Conservation (phyloP, 108 stramenopile species). For the Cafeteria roenbergensis region DNA sequence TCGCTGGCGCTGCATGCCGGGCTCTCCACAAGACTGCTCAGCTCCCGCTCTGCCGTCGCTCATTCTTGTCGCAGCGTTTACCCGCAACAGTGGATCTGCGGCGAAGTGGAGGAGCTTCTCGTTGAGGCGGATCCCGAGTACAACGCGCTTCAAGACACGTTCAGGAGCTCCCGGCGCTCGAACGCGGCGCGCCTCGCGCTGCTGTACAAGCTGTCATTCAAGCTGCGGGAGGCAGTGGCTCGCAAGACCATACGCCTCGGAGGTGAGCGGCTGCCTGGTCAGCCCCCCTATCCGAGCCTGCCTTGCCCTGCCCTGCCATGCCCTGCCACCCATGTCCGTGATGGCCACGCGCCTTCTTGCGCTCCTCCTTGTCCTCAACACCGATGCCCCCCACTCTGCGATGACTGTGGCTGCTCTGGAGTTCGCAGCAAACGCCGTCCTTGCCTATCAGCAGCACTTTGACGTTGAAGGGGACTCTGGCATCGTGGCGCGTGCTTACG, state of each 20-base stretch:
- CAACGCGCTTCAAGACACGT: slow-evolving; percentile 60
- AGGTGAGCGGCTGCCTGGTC: too few relatives aligned
- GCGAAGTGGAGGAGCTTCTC: slow-evolving; percentile 87
- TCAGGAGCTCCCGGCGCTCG: slow-evolving; percentile 55
- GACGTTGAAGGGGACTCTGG: slow-evolving; percentile 94
- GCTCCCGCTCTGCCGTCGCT: too few relatives aligned
- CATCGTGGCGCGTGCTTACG: slow-evolving; percentile 79
- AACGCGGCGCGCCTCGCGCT: slow-evolving; percentile 79
- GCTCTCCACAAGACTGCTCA: too few relatives aligned
- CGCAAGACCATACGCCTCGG: too few relatives aligned
- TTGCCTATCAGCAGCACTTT: slow-evolving; percentile 72
- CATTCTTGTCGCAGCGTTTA: too few relatives aligned
- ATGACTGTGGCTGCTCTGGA: too few relatives aligned
- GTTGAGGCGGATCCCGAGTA: slow-evolving; percentile 94
- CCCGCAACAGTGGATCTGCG: slow-evolving; percentile 63
- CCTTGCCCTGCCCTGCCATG: too few relatives aligned
- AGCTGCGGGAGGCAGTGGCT: slow-evolving; percentile 72
- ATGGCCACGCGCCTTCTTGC: slow-evolving; percentile 22
- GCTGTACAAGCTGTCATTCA: slow-evolving; percentile 69
- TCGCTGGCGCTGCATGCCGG: too few relatives aligned
- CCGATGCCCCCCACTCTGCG: neutral
- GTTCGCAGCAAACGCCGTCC: slow-evolving; percentile 75
- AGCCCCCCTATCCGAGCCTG: too few relatives aligned
- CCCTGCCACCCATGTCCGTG: too few relatives aligned
- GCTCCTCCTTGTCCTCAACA: slow-evolving; percentile 1